These are phyloP conservation scores for Cairneyella variabilis DNA, from an alignment of 495 filamentous ascomycete species.

Conservation along the genomic window DNA sequence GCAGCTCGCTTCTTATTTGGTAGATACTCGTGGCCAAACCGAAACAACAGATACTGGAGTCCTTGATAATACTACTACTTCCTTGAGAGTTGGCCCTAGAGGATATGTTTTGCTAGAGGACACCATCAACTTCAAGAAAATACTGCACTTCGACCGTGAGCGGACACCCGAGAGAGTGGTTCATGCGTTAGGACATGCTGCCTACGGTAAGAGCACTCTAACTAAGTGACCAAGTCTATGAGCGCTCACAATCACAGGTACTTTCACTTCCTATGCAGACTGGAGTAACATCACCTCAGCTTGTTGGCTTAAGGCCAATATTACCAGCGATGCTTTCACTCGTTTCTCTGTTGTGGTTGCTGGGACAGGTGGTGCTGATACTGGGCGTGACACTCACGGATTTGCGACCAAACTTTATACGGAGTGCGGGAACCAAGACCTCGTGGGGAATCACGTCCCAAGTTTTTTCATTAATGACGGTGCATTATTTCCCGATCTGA, in stretches of 20 bases:
- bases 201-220: conserved; percentile 38
- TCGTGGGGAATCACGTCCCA: conserved; percentile 47
- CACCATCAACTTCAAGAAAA: conserved; percentile 57
- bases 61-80: conserved; percentile 4
- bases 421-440: conserved; percentile 50
- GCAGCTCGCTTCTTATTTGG: not conserved
- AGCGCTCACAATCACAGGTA: too few relatives aligned
- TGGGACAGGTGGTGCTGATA: conserved; percentile 46
- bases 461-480: conserved; percentile 51
- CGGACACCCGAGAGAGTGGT: conserved; percentile 50
- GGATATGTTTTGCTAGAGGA: conserved; percentile 55
- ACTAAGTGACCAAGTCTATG: not conserved
- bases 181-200: conserved; percentile 53
- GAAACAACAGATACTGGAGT: conserved; percentile 9
- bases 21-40: conserved; percentile 4
- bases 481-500: conserved; percentile 46
- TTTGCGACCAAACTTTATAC: conserved; percentile 54
- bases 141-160: conserved; percentile 57
- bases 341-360: conserved; percentile 53
- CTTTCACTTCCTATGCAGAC: conserved; percentile 53
- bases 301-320: conserved; percentile 47
- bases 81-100: conserved; percentile 46
- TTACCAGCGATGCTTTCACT: conserved; percentile 31
- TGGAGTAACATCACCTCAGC: conserved; percentile 53
- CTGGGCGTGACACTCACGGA: conserved; percentile 50